Base-by-base conservation (phyloP, 352 stramenopile species). In the Phytophthora podocarpi region DNA sequence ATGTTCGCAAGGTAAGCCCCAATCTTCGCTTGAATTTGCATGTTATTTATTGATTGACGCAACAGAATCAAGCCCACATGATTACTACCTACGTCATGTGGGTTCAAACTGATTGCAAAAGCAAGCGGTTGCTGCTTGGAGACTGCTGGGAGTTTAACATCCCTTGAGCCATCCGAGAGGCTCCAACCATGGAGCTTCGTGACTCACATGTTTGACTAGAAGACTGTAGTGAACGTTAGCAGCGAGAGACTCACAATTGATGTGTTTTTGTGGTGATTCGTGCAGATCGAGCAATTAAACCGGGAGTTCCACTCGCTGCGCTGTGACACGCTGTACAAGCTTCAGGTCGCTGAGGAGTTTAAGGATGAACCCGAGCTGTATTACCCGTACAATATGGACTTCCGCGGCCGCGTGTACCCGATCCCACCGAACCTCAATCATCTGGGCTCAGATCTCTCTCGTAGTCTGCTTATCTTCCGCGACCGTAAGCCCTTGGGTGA, bases 381-480 rank as follows among this genome's bases (percentile, higher is more conserved):
- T 78, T 99, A 98, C 67, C 97, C 97, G 32, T 99, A 99, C 85
- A 99, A 99, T 77, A 89, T 99, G 75, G 98, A 99, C 67, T 99
- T 99, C 76, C 87, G 98, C 31, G 97, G 98, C 28, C 85, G 98
- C 42, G 98, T 98, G 52, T 99, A 99, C 70, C 97, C 98, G 46
- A 91, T 99, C 10, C 97, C 97, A 47, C 97, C 97, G 4, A 98
- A 99, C 74, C 80, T 99, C 3, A 99, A 98, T 64, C 98, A 99
- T 73, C 73, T 99, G 46, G 97, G 97, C 27, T 98, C 96, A 13
- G 98, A 99, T 84, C 75, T 99, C n/a, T 99, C 96, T 60, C 83
- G 98, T 20, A 97, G 89, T 58, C 74, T 99, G 57, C 76, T 99
- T 0, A 87, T 89, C 32, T 99, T 99, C 82, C 90, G 93, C 12